Percentiles rank a stretch among this genome's conserved stretches.
phyloP scores from a whole-genome alignment of 2,329 filamentous ascomycete genomes.

The Myriosclerotinia scirpicola region DNA sequence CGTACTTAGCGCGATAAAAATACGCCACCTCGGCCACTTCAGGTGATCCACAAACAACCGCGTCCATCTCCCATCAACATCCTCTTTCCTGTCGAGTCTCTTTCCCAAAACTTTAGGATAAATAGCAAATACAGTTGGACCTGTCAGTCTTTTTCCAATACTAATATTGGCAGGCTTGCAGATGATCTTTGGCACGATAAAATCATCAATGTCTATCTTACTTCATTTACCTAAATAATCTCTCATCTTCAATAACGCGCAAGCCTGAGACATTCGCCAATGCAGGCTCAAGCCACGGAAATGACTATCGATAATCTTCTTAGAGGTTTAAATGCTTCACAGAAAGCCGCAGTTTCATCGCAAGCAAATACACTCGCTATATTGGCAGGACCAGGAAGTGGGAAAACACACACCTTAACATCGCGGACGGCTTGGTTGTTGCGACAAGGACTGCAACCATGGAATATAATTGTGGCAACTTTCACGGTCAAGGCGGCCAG shows the following conservation, averaged over 20 bases:
- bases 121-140: background rate
- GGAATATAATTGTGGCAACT: constrained; percentile 90
- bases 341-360: constrained; percentile 64
- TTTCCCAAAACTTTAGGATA: no score
- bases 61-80: background rate
- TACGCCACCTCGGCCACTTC: background rate
- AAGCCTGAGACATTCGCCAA: constrained; percentile 3
- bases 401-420: constrained; percentile 94
- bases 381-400: constrained; percentile 67
- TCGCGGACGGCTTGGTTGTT: constrained; percentile 89
- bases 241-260: background rate
- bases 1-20: constrained; percentile 11
- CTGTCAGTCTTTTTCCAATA: no score
- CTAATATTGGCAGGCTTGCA: background rate
- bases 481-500: constrained; percentile 94
- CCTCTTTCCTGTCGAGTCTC: background rate
- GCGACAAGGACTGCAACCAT: constrained; percentile 69
- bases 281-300: constrained; percentile 9
- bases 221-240: background rate
- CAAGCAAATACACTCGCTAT: constrained; percentile 59
- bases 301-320: constrained; percentile 47
- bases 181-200: background rate
- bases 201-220: background rate
- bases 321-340: constrained; percentile 62
- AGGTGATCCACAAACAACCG: background rate